Evolutionary conservation across 139 green algal genomes (phyloP).

Genomic region (Gonium pectorale): DNA sequence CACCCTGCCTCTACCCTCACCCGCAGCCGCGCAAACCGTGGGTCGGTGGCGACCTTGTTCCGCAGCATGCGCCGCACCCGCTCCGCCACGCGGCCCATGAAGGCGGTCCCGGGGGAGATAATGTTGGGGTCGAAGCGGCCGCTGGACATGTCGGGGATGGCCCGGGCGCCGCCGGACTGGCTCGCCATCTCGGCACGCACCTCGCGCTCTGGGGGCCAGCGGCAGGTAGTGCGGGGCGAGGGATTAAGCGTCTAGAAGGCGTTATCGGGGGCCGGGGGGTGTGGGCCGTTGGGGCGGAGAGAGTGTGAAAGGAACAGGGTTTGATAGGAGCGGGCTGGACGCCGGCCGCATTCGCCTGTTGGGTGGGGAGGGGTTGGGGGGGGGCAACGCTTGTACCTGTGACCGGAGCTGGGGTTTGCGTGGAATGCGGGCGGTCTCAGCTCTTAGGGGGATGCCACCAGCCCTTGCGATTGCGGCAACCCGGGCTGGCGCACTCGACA

Average conservation of each 20-base stretch:
- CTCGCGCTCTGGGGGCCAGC: slow-evolving; percentile 55
- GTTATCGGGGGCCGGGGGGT: not conserved
- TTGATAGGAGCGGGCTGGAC: too few species aligned
- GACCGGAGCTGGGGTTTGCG: too few species aligned
- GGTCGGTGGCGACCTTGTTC: slow-evolving; percentile 68
- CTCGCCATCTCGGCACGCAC: slow-evolving; percentile 71
- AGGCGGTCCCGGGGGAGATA: slow-evolving; percentile 77
- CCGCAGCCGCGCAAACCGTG: slow-evolving; percentile 43
- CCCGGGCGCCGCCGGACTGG: slow-evolving; percentile 48
- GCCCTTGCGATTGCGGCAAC: too few species aligned
- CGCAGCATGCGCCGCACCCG: slow-evolving; percentile 53
- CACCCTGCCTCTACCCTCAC: not conserved
- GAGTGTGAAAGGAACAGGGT: not conserved
- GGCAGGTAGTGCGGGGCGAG: not conserved
- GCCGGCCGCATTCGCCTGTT: too few species aligned
- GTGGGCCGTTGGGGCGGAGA: not conserved
- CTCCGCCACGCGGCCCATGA: not conserved
- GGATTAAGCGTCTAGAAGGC: too few species aligned
- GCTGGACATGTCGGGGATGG: slow-evolving; percentile 53
- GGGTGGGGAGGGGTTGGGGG: too few species aligned
- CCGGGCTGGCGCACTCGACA: too few species aligned
- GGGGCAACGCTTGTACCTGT: too few species aligned
- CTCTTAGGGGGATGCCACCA: too few species aligned
- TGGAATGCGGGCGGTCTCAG: too few species aligned
- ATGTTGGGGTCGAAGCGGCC: slow-evolving; percentile 85